Conservation (phyloP, 1,284 basidiomycete genomes). For the Moesziomyces parantarcticus region DNA sequence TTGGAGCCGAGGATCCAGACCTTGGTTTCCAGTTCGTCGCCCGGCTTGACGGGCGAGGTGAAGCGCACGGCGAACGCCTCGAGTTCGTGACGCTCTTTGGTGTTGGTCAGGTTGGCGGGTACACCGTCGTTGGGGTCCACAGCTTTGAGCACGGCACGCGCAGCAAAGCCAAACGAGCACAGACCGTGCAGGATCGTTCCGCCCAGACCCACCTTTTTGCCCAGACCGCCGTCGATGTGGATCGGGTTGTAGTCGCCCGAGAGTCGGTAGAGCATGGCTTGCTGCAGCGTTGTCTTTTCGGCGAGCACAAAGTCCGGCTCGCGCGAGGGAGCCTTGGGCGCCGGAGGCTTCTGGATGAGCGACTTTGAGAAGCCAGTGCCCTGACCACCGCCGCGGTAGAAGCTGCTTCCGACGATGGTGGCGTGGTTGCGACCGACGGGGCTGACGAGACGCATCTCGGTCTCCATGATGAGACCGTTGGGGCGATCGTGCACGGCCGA, state of each 20-base stretch:
- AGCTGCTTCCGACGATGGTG: slow-evolving; percentile 56
- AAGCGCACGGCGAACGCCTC: slow-evolving; percentile 53
- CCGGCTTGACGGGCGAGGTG: slow-evolving; percentile 58
- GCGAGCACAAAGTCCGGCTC: slow-evolving; percentile 41
- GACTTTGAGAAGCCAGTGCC: slow-evolving; percentile 54
- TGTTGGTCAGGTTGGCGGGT: slow-evolving; percentile 25
- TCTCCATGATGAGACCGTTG: slow-evolving; percentile 58
- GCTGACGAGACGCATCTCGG: slow-evolving; percentile 50
- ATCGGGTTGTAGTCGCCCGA: slow-evolving; percentile 60
- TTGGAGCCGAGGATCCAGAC: slow-evolving; percentile 57
- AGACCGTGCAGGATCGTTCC: slow-evolving; percentile 63
- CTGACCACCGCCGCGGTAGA: slow-evolving; percentile 61
- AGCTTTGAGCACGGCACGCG: slow-evolving; percentile 55
- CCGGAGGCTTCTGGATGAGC: slow-evolving; percentile 38
- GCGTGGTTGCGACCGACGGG: slow-evolving; percentile 52
- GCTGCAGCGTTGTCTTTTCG: slow-evolving; percentile 44
- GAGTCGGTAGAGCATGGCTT: slow-evolving; percentile 61
- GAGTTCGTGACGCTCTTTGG: slow-evolving; percentile 24
- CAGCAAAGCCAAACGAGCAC: slow-evolving; percentile 58
- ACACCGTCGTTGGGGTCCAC: slow-evolving; percentile 49
- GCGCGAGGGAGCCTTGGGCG: slow-evolving; percentile 41
- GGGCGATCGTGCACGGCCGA: slow-evolving; percentile 56
- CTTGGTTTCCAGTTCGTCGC: slow-evolving; percentile 55
- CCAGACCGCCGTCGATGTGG: slow-evolving; percentile 59
- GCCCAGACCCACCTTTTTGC: slow-evolving; percentile 51